A percentile compares a stretch with the other conserved stretches of the same genome.
Conservation (phyloP, 306 rosid genomes). For the Fagus sylvatica region DNA sequence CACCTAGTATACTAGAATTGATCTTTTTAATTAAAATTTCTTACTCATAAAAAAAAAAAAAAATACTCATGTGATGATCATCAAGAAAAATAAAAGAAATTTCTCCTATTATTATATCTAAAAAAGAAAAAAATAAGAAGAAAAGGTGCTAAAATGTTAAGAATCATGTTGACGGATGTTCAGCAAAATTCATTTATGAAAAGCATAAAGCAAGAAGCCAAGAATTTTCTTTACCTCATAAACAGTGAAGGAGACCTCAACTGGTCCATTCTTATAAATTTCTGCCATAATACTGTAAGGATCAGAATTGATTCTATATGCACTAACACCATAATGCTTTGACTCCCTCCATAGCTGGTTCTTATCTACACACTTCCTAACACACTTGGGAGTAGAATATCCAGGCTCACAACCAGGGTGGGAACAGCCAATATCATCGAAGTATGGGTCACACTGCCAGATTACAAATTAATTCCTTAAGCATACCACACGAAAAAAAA, state of each 20-base stretch:
- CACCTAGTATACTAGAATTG: too few species aligned
- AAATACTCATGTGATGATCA: neutral
- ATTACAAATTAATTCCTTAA: neutral
- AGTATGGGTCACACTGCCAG: constrained; percentile 92
- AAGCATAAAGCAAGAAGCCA: constrained; percentile 16
- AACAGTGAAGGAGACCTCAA: constrained; percentile 86
- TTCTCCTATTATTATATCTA: too few species aligned
- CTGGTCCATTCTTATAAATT: constrained; percentile 88
- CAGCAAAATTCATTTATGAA: constrained; percentile 9
- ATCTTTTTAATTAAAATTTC: too few species aligned
- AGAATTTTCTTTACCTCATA: constrained; percentile 61
- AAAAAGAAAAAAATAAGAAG: neutral
- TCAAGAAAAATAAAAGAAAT: neutral
- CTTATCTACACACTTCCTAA: constrained; percentile 56
- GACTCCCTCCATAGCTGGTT: constrained; percentile 77
- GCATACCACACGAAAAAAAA: neutral
- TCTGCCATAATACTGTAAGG: constrained; percentile 86
- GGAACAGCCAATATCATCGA: constrained; percentile 83
- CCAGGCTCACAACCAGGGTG: constrained; percentile 98
- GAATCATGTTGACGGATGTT: constrained; percentile 1
- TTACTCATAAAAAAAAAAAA: too few species aligned
- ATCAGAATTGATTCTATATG: constrained; percentile 58
- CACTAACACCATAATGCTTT: constrained; percentile 72
- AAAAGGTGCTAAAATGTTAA: neutral
- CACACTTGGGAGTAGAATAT: constrained; percentile 77